Percentiles rank a stretch among this genome's conserved stretches.
Conservation (phyloP, 108 stramenopile species). For the Fistulifera solaris region DNA sequence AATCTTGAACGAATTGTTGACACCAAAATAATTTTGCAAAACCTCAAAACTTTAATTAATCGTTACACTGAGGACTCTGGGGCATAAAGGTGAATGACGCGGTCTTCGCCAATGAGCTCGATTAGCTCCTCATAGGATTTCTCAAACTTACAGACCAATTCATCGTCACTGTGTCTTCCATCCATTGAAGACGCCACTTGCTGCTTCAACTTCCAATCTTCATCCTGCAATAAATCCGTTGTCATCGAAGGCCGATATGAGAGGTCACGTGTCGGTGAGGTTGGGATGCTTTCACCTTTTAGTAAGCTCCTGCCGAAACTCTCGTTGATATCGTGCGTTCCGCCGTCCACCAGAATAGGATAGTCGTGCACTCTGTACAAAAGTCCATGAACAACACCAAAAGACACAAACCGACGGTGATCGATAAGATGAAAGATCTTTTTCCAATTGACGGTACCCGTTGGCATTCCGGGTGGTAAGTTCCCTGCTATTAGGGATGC, state of each 20-base stretch:
- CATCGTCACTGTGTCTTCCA: conserved; percentile 73
- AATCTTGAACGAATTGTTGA: too few species aligned
- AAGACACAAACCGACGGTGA: conserved; percentile 76
- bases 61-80: neutral
- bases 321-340: conserved; percentile 2
- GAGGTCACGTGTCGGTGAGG: conserved; percentile 1
- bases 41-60: too few species aligned
- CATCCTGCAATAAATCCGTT: conserved; percentile 10
- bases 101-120: conserved; percentile 23
- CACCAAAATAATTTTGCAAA: too few species aligned
- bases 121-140: conserved; percentile 48
- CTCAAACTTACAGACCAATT: conserved; percentile 61
- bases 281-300: neutral
- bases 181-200: conserved; percentile 44
- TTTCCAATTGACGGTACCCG: conserved; percentile 30
- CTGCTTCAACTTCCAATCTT: conserved; percentile 8
- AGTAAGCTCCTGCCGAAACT: conserved; percentile 4
- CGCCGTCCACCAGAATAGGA: conserved; percentile 43
- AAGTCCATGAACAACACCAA: conserved; percentile 78
- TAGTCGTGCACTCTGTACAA: conserved; percentile 71
- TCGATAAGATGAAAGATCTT: conserved; percentile 60
- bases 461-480: neutral
- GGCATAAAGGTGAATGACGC: neutral
- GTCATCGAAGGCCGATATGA: neutral
- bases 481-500: conserved; percentile 17